Base-by-base conservation (phyloP, 257 asterid species). In the Hygrophila difformis region DNA sequence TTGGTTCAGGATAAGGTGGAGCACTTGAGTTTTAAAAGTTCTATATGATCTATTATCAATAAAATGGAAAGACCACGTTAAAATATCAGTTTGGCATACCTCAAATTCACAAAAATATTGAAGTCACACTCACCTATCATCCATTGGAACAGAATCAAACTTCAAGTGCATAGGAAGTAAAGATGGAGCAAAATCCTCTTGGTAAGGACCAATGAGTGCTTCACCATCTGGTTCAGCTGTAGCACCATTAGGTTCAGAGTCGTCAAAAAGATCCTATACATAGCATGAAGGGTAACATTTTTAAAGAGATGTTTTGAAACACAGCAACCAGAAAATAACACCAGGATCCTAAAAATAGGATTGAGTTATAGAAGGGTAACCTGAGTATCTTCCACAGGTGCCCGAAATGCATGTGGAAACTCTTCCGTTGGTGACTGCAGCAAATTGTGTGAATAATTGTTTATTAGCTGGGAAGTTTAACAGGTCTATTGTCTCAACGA, bases 331-430 rank as follows among this genome's bases (percentile, higher is more conserved):
- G 28, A 44, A 57, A 18, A 49, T 61, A 13, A 18, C 44, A 29
- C 33, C 59, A 51, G 41, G 31, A 61, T 45, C n/a, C n/a, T 43
- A n/a, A 35, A 38, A 34, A 49, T 39, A 35, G 53, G 39, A 28
- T 33, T 22, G 26, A 7, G 31, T 17, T 34, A n/a, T n/a, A n/a
- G n/a, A 52, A 57, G 38, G 50, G 28, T 56, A 65, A 85, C 96
- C 96, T 89, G 77, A 17, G 87, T 84, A 62, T 74, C 84, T 49
- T 67, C 56, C 45, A 72, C 65, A 18, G 87, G 96, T 63, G 78
- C 72, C 53, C 83, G 77, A 53, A 79, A 71, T 47, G 67, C 50
- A 65, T 79, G 75, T 22, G 65, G 47, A 18, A 79, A 64, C 33
- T 54, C 71, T 75, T 63, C 84, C 41, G 51, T 51, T 53, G 46